Evolutionary conservation across 2,329 filamentous ascomycete species (phyloP).

Genomic region (Coniochaeta ligniaria): DNA sequence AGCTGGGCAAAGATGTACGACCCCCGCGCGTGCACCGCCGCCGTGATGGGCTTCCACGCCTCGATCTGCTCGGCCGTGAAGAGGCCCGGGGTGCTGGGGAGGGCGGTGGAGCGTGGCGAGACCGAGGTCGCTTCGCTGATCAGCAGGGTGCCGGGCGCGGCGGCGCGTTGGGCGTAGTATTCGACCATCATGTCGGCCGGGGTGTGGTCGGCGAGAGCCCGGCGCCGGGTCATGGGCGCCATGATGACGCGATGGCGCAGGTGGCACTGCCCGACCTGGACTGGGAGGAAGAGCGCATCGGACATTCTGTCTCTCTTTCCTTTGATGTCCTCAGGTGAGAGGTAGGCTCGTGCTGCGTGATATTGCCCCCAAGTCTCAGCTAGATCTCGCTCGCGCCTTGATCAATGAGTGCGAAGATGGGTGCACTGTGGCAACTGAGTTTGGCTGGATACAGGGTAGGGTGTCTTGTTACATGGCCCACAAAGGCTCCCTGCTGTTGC

Average conservation of each 20-base stretch:
- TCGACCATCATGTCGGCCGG: neutral
- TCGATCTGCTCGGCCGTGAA: conserved; percentile 24
- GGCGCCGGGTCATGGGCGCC: neutral
- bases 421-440: too few species aligned
- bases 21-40: neutral
- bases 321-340: too few species aligned
- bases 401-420: too few species aligned
- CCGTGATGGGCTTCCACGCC: conserved; percentile 9
- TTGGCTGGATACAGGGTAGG: too few species aligned
- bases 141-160: neutral
- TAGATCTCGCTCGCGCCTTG: too few species aligned
- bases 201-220: neutral
- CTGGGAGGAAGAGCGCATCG: neutral
- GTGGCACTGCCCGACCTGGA: neutral
- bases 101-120: conserved; percentile 17
- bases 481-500: too few species aligned
- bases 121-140: conserved; percentile 23
- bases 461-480: too few species aligned
- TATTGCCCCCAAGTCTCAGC: too few species aligned
- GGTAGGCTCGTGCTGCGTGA: too few species aligned
- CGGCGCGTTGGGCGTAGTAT: neutral
- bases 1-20: neutral
- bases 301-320: too few species aligned
- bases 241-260: neutral
- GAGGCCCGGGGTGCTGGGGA: conserved; percentile 13